These are phyloP conservation scores for Colletotrichum sp. DNA, from an alignment of 2,329 filamentous ascomycete species.

Conservation along the genomic window DNA sequence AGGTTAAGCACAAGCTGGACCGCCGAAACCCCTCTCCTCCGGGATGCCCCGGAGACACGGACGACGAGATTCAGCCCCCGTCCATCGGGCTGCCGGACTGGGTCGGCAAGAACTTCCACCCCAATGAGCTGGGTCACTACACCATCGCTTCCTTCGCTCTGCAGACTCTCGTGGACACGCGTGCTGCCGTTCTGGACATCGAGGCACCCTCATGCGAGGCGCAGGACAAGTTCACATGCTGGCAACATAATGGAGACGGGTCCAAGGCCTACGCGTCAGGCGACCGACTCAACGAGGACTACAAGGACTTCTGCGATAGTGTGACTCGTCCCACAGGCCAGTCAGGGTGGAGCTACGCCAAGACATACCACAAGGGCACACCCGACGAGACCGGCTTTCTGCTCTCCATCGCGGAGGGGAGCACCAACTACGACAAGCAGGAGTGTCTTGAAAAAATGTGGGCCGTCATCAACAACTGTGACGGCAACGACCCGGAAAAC, in stretches of 20 bases:
- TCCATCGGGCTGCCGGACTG: slow-evolving; percentile 34
- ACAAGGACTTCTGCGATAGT: slow-evolving; percentile 32
- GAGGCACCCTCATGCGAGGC: neutral
- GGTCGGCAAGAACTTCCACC: slow-evolving; percentile 36
- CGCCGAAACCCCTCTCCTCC: slow-evolving; percentile 27
- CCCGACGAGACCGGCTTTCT: neutral
- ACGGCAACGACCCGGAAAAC: slow-evolving; percentile 29
- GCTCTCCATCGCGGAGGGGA: slow-evolving; percentile 16
- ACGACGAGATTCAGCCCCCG: slow-evolving; percentile 13
- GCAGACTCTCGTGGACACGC: neutral
- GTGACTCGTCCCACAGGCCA: slow-evolving; percentile 18
- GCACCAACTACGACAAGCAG: slow-evolving; percentile 17
- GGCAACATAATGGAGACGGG: slow-evolving; percentile 23
- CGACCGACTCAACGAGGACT: slow-evolving; percentile 27
- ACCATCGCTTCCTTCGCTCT: slow-evolving; percentile 32
- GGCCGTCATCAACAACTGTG: slow-evolving; percentile 32
- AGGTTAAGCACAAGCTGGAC: slow-evolving; percentile 28
- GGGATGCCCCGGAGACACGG: slow-evolving; percentile 27
- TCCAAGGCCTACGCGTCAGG: slow-evolving; percentile 25
- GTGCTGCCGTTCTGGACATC: neutral
- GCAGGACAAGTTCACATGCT: slow-evolving; percentile 30
- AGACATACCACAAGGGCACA: neutral
- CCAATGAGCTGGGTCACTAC: slow-evolving; percentile 32
- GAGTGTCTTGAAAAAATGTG: slow-evolving; percentile 25
- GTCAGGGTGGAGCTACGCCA: slow-evolving; percentile 3